Evolutionary conservation across 2,329 filamentous ascomycete genomes (phyloP).

Genomic region (Ophiostoma sp.): DNA sequence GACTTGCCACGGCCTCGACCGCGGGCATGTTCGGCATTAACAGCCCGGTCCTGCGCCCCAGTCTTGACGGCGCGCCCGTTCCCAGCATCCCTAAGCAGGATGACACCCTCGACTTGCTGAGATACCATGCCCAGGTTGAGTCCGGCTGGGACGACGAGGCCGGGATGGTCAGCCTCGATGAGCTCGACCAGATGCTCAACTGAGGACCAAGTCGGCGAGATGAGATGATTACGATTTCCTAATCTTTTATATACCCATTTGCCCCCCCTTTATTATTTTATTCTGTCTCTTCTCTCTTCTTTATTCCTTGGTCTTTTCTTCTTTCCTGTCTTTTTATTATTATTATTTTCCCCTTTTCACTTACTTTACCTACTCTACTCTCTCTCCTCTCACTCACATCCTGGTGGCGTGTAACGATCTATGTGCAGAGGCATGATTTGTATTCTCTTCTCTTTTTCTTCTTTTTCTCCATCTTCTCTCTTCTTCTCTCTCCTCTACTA

Average conservation of each 20-base stretch:
- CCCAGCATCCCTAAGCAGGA: constrained; percentile 34
- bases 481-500: neutral
- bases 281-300: neutral
- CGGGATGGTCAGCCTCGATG: constrained; percentile 85
- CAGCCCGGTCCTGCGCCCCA: constrained; percentile 52
- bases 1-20: neutral
- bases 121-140: neutral
- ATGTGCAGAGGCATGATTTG: constrained; percentile 6
- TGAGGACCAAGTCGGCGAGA: constrained; percentile 33
- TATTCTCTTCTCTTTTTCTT: neutral
- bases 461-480: neutral
- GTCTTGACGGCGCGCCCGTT: neutral
- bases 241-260: constrained; percentile 7
- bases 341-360: neutral
- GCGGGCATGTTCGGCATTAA: constrained; percentile 17
- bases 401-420: constrained; percentile 7
- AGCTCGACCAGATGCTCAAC: constrained; percentile 80
- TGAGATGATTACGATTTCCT: neutral
- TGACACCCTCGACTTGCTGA: constrained; percentile 36
- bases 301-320: neutral
- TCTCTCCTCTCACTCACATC: constrained; percentile 14
- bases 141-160: constrained; percentile 65
- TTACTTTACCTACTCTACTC: neutral
- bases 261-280: neutral
- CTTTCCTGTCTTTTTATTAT: neutral